Evolutionary conservation across 148 eudicot genomes (phyloP), one percentile per base, ranked within the genome.

Genomic region (Nepenthes gracilis): DNA sequence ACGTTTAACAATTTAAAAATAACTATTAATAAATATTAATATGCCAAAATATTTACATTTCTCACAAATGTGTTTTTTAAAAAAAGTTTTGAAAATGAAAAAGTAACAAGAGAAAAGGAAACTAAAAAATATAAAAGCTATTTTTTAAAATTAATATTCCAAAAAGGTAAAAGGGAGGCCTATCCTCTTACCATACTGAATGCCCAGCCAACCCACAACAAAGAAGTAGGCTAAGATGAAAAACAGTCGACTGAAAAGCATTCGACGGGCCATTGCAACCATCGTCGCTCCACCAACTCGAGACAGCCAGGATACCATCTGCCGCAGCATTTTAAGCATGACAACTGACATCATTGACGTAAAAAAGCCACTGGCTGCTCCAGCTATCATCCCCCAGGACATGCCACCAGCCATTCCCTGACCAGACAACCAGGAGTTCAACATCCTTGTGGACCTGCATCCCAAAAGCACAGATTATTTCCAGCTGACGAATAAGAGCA

Each of bases 221-320:
- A 87, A 85, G 62, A 93, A 86, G 78, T 93, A 93, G 36, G 85
- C 82, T 45, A 81, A 59, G 14, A 93, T 72, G 55, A 86, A 78
- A 74, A 86, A 83, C 50, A 67, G 65, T 52, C 83, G 76, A 59
- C 71, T 81, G 23, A 88, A 52, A 60, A 77, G 63, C 71, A 76
- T 10, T 15, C 71, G 68, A 59, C 67, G 81, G 59, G 60, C 40
- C 11, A 68, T 68, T 59, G 70, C 61, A 47, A 62, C 53, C 62
- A 63, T 36, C 59, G 68, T 55, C 23, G 57, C 56, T 54, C 70
- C 65, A 54, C 54, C 49, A 34, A 56, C 71, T 61, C 63, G 71
- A 55, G 66, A 76, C 56, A 78, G 34, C 40, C 68, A 59, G 64
- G 70, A 59, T 23, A 70, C 63, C 36, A 82, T 52, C 12, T 50